Conservation (phyloP, 73 alveolate genomes). For the Tetrahymena borealis region DNA sequence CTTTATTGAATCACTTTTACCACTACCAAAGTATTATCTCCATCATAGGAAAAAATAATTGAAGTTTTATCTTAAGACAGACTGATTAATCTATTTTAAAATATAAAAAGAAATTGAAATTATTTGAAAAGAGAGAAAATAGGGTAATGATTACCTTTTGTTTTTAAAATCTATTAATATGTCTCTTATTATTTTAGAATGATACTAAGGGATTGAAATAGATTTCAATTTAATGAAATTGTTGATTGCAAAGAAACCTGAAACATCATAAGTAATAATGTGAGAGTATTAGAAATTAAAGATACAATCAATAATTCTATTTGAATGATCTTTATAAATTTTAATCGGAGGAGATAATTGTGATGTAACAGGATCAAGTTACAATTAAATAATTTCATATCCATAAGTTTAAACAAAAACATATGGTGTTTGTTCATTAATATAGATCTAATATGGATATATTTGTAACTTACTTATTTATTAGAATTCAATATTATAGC, state of each 20-base stretch:
- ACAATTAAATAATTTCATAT: background rate
- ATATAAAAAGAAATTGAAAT: no score
- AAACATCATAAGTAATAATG: background rate
- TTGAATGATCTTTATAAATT: background rate
- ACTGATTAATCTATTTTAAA: background rate
- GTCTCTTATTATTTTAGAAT: background rate
- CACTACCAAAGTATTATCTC: background rate
- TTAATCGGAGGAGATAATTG: background rate
- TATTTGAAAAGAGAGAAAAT: background rate
- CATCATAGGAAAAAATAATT: background rate
- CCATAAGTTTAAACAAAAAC: background rate
- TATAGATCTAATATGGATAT: background rate
- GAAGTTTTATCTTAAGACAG: background rate
- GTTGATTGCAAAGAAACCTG: background rate
- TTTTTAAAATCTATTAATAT: background rate
- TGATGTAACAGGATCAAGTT: background rate
- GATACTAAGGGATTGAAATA: background rate
- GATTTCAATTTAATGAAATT: background rate
- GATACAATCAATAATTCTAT: background rate
- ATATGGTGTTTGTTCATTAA: background rate
- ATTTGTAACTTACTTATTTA: background rate
- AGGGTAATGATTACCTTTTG: background rate
- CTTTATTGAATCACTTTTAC: background rate
- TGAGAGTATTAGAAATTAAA: background rate
- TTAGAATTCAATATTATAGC: background rate